Evolutionary conservation across 2,329 filamentous ascomycete genomes (phyloP).

Genomic region (Neurospora sp.): DNA sequence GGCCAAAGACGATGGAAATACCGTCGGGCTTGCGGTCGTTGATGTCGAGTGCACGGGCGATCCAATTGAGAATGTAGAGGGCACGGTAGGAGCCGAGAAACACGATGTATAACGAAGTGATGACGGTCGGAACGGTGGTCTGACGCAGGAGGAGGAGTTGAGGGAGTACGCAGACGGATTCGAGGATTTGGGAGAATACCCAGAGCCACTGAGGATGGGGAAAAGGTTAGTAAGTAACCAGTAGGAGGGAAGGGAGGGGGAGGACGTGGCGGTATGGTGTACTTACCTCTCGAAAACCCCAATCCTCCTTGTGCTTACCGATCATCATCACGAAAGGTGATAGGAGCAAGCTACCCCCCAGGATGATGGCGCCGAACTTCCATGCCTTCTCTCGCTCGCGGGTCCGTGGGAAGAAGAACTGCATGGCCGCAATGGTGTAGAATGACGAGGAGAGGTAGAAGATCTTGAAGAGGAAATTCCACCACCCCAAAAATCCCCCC

Average conservation of each 20-base stretch:
- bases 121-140: conserved; percentile 90
- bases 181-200: conserved; percentile 85
- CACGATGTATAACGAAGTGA: conserved; percentile 92
- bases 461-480: conserved; percentile 79
- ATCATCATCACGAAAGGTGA: conserved; percentile 67
- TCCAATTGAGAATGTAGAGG: conserved; percentile 90
- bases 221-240: conserved; percentile 10
- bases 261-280: not conserved
- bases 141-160: conserved; percentile 87
- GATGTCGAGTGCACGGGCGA: conserved; percentile 55
- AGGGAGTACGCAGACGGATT: conserved; percentile 82
- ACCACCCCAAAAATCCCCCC: conserved; percentile 24
- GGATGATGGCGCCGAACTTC: conserved; percentile 69
- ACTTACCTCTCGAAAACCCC: conserved; percentile 42
- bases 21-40: conserved; percentile 52
- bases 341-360: conserved; percentile 54
- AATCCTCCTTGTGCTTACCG: conserved; percentile 40
- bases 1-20: conserved; percentile 73
- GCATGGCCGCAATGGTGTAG: conserved; percentile 84
- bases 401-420: conserved; percentile 76
- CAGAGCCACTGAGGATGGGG: conserved; percentile 54
- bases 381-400: conserved; percentile 86
- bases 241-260: not conserved
- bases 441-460: conserved; percentile 78
- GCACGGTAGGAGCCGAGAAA: conserved; percentile 79